Evolutionary conservation across 2,329 filamentous ascomycete genomes (phyloP), one percentile per base, ranked within the genome.

Genomic region (Hymenoscyphus infarciens): DNA sequence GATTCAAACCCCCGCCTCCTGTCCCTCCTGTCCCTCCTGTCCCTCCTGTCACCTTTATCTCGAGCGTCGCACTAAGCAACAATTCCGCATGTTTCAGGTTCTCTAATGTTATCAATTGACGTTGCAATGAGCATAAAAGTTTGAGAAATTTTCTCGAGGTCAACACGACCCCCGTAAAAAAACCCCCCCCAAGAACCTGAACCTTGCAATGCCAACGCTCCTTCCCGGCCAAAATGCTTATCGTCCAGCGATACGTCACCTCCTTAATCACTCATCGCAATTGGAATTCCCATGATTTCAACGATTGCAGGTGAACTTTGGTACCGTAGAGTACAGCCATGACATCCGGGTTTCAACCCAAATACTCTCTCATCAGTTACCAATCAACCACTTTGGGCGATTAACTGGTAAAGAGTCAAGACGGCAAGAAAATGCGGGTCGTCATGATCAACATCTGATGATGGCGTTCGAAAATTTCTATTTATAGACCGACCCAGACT

Each of bases 381-480:
- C 42, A 49, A 22, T 49, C n/a, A 49, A 4, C 42, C 42, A 49
- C 7, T 2, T 22, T 49, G n/a, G 42, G n/a, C 19, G 10, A 49
- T 49, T 19, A 49, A 11, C n/a, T 22, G 42, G 42, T 49, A 49
- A 49, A 15, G n/a, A 42, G 42, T 49, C 25, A 49, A 15, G n/a
- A 42, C 33, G 33, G 33, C 33, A 35, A 35, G 33, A 42, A 42
- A 6, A 42, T 5, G 39, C 42, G 42, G 19, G 19, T 42, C 39
- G 39, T 49, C 42, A 22, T 49, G 42, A 49, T 49, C 42, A 49
- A 49, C 42, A 49, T 49, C 42, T 49, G 42, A 49, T 49, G 19
- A 49, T 49, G 42, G 42, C n/a, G 19, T 22, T 7, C n/a, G 25
- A 4, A 49, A 22, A 49, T 10, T 22, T 49, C 42, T 49, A 49